phyloP scores from a whole-genome alignment of 2,329 filamentous ascomycete species.

The Colletotrichum sp. region DNA sequence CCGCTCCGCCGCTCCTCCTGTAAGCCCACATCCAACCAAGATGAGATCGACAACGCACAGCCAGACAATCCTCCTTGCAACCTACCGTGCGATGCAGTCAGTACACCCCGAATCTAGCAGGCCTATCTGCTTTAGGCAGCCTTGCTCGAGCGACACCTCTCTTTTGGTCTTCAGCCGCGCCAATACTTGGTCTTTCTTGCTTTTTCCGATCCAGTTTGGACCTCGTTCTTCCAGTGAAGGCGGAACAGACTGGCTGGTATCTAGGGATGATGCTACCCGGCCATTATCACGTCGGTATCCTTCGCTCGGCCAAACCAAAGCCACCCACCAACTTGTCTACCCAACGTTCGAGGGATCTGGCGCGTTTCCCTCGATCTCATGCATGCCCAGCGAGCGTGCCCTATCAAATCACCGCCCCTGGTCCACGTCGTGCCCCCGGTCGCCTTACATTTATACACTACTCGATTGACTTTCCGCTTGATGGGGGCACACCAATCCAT shows the following conservation, averaged over 20 bases:
- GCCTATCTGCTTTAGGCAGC: neutral
- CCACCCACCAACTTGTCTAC: neutral
- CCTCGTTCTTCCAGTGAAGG: neutral
- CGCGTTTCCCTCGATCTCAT: slow-evolving; percentile 16
- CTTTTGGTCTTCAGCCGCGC: neutral
- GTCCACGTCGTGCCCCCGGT: neutral
- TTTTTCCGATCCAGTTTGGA: neutral
- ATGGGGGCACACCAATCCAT: neutral
- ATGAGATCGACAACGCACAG: slow-evolving; percentile 17
- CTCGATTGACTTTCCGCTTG: slow-evolving; percentile 13
- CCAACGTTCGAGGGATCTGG: neutral
- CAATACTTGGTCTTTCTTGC: neutral
- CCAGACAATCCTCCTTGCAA: neutral
- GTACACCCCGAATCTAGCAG: neutral
- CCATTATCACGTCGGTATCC: neutral
- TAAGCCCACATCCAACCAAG: slow-evolving; percentile 1
- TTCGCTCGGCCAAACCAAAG: neutral
- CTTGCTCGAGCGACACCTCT: neutral
- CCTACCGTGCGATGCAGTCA: neutral
- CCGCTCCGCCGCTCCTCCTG: neutral
- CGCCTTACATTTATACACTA: neutral
- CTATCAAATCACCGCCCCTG: neutral
- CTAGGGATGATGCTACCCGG: neutral
- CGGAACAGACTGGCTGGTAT: neutral
- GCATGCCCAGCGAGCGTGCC: neutral